These are phyloP conservation scores for Hyaloscypha finlandica DNA, from an alignment of 495 filamentous ascomycete species.

Conservation along the genomic window DNA sequence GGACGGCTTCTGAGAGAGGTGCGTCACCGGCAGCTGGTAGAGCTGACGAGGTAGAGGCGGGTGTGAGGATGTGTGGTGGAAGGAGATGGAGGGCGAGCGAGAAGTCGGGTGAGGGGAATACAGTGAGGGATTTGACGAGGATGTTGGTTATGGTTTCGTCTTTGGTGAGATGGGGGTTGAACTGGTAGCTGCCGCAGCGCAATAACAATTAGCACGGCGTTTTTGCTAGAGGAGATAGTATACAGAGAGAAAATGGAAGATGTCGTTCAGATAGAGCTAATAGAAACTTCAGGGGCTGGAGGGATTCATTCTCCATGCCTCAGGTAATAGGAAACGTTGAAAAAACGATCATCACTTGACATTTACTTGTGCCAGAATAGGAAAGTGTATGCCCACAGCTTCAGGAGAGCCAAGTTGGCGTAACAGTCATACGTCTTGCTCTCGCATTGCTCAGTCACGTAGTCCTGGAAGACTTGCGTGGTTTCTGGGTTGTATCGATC, in stretches of 20 bases:
- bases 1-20: constrained; percentile 76
- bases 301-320: constrained; percentile 56
- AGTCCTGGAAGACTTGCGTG: constrained; percentile 89
- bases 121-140: constrained; percentile 95
- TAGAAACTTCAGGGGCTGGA: constrained; percentile 52
- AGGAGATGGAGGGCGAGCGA: constrained; percentile 90
- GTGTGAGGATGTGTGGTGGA: constrained; percentile 66
- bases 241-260: neutral
- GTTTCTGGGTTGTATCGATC: constrained; percentile 99
- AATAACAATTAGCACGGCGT: neutral
- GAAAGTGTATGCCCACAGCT: constrained; percentile 72
- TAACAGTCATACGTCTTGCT: constrained; percentile 91
- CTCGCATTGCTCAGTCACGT: constrained; percentile 94
- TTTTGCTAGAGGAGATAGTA: neutral
- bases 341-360: constrained; percentile 65
- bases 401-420: constrained; percentile 92
- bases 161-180: constrained; percentile 97
- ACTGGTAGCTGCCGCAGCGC: constrained; percentile 81
- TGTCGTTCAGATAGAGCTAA: constrained; percentile 66
- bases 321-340: constrained; percentile 99
- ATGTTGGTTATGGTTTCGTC: constrained; percentile 97
- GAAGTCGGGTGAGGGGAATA: constrained; percentile 97
- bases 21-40: constrained; percentile 40
- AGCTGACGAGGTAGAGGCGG: constrained; percentile 44
- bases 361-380: neutral